Evolutionary conservation across 2,329 filamentous ascomycete genomes (phyloP), one percentile per base, ranked within the genome.

Genomic region (Tolypocladium tundrense): DNA sequence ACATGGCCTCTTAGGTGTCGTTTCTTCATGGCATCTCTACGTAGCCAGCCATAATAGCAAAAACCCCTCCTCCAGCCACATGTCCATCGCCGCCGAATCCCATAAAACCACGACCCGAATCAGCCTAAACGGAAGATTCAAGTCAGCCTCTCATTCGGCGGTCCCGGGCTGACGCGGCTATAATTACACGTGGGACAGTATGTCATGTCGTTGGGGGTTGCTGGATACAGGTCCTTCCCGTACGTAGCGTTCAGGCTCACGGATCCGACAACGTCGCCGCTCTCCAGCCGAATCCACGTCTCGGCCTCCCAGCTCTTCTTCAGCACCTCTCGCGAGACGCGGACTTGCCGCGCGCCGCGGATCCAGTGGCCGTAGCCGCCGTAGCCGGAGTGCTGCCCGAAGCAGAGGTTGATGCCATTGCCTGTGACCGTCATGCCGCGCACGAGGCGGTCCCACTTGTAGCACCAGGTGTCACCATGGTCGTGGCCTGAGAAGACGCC

Each of bases 301-400:
- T 84, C 76, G 0, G 83, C 69, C 42, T 76, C 75, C 24, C 71
- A 62, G 4, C 70, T 61, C 7, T 64, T 64, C 1, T 39, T 43
- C 19, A 83, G 64, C 27, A 68, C 68, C 1, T 72, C 66, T 45
- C 80, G 72, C 2, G 75, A 70, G 1, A 87, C 62, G 2, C 75
- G 63, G 14, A 88, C 70, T 62, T 86, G 80, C 1, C 84, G 74
- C 5, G 78, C 77, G 1, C 86, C 87, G 0, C 86, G 79, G 11
- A 79, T 78, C 81, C 82, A 88, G 52, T 76, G 75, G 0, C 85
- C 84, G 63, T 90, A 90, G 0, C 87, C 87, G 0, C 86, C 87
- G 57, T 89, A 89, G 0, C 87, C 87, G 0, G 83, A 80, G 62
- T 87, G 86, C 62, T 87, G 82, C 6, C 84, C 84, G 64, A 86